Percentiles rank a stretch among this genome's conserved stretches.
Conservation (phyloP, 257 asterid genomes). For the Vinca minor region DNA sequence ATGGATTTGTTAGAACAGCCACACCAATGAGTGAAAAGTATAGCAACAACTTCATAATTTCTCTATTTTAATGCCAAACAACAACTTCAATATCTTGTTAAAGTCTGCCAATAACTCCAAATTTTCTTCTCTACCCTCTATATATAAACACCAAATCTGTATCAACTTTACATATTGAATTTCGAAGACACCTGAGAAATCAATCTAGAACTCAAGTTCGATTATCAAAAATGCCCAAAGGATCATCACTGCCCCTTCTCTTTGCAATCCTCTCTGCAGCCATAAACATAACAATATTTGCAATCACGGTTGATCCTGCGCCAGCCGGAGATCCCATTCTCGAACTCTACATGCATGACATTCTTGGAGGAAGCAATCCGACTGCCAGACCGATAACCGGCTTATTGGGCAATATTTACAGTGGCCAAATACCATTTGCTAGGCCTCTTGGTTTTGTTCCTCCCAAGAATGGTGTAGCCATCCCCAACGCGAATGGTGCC, state of each 20-base stretch:
- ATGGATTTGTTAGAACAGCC: constrained; percentile 4
- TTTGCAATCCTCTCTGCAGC: constrained; percentile 29
- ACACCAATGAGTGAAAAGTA: not conserved
- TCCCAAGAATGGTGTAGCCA: constrained; percentile 48
- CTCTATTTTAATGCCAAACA: not conserved
- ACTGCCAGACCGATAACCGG: constrained; percentile 85
- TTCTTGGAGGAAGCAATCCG: constrained; percentile 82
- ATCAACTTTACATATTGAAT: constrained; percentile 11
- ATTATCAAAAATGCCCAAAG: constrained; percentile 34
- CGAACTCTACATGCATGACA: constrained; percentile 83
- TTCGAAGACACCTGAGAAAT: not conserved
- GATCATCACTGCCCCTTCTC: constrained; percentile 16
- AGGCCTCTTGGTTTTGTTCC: constrained; percentile 68
- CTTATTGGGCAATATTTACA: constrained; percentile 67
- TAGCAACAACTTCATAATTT: constrained; percentile 13
- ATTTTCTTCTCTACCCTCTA: not conserved
- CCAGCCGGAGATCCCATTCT: constrained; percentile 29
- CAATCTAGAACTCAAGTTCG: not conserved
- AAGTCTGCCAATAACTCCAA: constrained; percentile 9
- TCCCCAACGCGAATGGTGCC: constrained; percentile 62
- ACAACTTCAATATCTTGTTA: constrained; percentile 10
- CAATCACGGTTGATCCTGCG: constrained; percentile 25
- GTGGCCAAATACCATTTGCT: constrained; percentile 92
- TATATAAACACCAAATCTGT: constrained; percentile 1
- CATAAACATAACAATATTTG: constrained; percentile 13